Percentiles rank a stretch among this genome's conserved stretches.
Conservation (phyloP, 192 early-diverging fungal genomes). For the Glomus cerebriforme region DNA sequence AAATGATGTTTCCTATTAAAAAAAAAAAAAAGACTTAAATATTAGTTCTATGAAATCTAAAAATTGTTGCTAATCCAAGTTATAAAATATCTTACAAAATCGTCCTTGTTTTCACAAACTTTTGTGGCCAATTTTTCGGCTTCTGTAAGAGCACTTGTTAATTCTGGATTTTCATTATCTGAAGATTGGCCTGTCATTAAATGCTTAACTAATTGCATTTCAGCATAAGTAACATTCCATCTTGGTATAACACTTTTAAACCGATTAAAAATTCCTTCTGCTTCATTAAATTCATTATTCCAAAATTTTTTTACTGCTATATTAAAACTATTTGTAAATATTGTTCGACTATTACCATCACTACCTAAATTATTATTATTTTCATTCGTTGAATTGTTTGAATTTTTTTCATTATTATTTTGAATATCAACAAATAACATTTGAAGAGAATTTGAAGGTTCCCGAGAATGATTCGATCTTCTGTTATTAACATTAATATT, state of each 20-base stretch:
- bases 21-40: constrained; percentile 23
- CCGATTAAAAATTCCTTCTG: constrained; percentile 38
- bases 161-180: constrained; percentile 40
- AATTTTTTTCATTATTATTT: background rate
- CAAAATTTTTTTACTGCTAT: constrained; percentile 33
- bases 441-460: constrained; percentile 12
- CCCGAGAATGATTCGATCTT: background rate
- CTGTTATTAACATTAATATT: background rate
- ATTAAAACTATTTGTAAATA: background rate
- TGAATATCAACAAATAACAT: background rate
- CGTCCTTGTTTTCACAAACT: constrained; percentile 38
- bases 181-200: constrained; percentile 42
- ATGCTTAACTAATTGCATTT: constrained; percentile 44
- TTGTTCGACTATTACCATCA: background rate
- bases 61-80: too few relatives aligned
- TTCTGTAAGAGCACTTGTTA: constrained; percentile 37
- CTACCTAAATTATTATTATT: background rate
- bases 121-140: constrained; percentile 42
- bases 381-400: background rate
- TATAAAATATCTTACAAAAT: constrained; percentile 31
- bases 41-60: background rate
- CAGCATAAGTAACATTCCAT: constrained; percentile 43
- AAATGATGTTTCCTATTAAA: constrained; percentile 35
- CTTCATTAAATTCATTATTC: constrained; percentile 45
- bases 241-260: constrained; percentile 33